A percentile compares a stretch with the other conserved stretches of the same genome.
Conservation (phyloP, 2,329 filamentous ascomycete genomes). For the Spiromastix sp. region DNA sequence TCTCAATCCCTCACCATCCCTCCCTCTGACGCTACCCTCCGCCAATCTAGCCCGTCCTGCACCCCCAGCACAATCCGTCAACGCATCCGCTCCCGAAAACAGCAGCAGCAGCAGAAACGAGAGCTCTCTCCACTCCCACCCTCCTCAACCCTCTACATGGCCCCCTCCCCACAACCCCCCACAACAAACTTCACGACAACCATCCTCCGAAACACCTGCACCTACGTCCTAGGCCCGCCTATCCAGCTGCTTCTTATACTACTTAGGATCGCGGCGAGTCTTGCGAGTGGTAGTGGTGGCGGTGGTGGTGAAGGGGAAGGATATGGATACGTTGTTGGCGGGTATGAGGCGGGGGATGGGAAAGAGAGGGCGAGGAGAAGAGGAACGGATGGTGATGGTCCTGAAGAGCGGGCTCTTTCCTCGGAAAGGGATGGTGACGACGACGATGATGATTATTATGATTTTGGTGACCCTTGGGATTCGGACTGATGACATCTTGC, state of each 20-base stretch:
- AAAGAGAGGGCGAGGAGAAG: too few relatives aligned
- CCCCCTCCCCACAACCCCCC: slow-evolving; percentile 33
- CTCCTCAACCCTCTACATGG: slow-evolving; percentile 52
- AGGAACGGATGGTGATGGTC: too few relatives aligned
- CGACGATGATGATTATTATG: slow-evolving; percentile 27
- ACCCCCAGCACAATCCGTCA: slow-evolving; percentile 41
- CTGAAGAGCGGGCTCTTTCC: too few relatives aligned
- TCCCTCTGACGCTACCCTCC: slow-evolving; percentile 20
- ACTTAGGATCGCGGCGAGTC: slow-evolving; percentile 58
- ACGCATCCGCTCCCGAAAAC: slow-evolving; percentile 45
- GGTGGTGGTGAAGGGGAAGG: too few relatives aligned
- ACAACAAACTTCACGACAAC: slow-evolving; percentile 48
- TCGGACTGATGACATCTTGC: too few relatives aligned
- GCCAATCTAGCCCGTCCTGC: too few relatives aligned
- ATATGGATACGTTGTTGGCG: too few relatives aligned
- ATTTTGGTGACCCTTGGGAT: slow-evolving; percentile 14
- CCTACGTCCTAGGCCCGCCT: slow-evolving; percentile 70
- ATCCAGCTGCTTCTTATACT: slow-evolving; percentile 68
- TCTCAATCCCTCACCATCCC: slow-evolving; percentile 20
- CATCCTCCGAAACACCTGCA: slow-evolving; percentile 66
- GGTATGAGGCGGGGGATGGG: too few relatives aligned
- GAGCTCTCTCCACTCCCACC: slow-evolving; percentile 59
- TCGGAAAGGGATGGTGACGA: too few relatives aligned
- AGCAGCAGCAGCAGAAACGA: too few relatives aligned
- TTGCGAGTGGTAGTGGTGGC: too few relatives aligned